Evolutionary conservation across 495 filamentous ascomycete genomes (phyloP).

Genomic region (Penicillium fimorum): DNA sequence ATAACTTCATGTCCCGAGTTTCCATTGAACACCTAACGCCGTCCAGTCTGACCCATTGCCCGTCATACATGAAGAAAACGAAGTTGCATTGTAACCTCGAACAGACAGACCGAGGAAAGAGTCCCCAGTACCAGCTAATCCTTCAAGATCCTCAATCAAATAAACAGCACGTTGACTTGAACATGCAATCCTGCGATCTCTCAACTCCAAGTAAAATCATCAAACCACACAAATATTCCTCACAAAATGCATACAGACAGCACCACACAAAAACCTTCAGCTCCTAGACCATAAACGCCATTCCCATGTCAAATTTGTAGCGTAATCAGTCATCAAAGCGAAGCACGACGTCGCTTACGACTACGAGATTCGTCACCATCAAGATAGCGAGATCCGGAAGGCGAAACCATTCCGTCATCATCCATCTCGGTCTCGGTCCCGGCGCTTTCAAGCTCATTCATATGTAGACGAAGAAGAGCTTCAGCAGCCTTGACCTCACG

Average conservation of each 20-base stretch:
- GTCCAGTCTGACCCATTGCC: neutral
- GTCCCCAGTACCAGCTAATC: neutral
- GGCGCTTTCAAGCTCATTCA: conserved; percentile 35
- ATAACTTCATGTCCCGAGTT: neutral
- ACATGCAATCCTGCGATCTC: neutral
- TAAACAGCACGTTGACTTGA: neutral
- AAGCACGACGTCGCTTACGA: conserved; percentile 24
- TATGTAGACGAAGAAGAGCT: conserved; percentile 54
- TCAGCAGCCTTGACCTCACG: conserved; percentile 56
- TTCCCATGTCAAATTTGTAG: neutral
- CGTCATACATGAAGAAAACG: neutral
- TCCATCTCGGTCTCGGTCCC: conserved; percentile 12
- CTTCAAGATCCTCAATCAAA: neutral
- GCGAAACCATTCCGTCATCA: conserved; percentile 12
- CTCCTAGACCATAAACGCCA: conserved; percentile 2
- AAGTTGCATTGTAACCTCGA: neutral
- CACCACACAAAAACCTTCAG: neutral
- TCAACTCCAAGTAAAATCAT: conserved; percentile 1
- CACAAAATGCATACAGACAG: conserved; percentile 3
- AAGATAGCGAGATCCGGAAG: neutral
- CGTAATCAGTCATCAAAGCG: conserved; percentile 11
- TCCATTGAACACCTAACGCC: neutral
- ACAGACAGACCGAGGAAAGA: neutral
- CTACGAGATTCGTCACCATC: neutral
- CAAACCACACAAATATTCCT: conserved; percentile 1